Percentiles rank a stretch among this genome's conserved stretches.
phyloP scores from a whole-genome alignment of 2,329 filamentous ascomycete species.

The Colletotrichum echinochloae region DNA sequence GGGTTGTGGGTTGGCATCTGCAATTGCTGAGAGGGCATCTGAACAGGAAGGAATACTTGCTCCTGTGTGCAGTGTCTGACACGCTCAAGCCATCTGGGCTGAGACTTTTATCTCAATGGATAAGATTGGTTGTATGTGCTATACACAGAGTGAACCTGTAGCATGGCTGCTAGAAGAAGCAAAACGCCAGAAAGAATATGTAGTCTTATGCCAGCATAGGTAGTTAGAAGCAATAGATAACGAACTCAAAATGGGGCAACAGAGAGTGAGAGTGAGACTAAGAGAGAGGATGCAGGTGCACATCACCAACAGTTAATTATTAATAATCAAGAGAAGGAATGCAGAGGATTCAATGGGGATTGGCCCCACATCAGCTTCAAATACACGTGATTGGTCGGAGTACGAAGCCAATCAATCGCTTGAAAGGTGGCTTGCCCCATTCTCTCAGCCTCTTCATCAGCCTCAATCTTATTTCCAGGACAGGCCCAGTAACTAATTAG shows the following conservation, averaged over 20 bases:
- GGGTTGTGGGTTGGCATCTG: constrained; percentile 9
- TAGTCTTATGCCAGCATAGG: neutral
- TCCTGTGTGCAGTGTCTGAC: constrained; percentile 14
- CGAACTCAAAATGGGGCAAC: neutral
- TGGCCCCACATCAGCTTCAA: constrained; percentile 19
- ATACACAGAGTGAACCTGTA: neutral
- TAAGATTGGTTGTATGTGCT: constrained; percentile 11
- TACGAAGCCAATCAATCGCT: constrained; percentile 23
- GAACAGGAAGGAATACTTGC: neutral
- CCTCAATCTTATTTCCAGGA: constrained; percentile 16
- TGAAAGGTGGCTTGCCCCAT: constrained; percentile 19
- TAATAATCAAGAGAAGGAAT: neutral
- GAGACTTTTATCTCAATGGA: neutral
- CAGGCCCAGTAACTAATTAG: constrained; percentile 10
- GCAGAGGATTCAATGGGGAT: neutral
- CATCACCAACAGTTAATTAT: neutral
- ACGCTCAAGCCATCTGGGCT: constrained; percentile 3
- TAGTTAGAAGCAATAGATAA: neutral
- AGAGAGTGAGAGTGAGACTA: neutral
- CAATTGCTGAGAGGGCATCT: neutral
- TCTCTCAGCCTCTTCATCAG: constrained; percentile 28
- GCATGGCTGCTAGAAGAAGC: neutral
- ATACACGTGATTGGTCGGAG: constrained; percentile 6
- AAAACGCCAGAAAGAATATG: neutral
- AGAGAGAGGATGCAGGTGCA: neutral